Conservation (phyloP, 441 rosid species). For the Euphorbia corollata region DNA sequence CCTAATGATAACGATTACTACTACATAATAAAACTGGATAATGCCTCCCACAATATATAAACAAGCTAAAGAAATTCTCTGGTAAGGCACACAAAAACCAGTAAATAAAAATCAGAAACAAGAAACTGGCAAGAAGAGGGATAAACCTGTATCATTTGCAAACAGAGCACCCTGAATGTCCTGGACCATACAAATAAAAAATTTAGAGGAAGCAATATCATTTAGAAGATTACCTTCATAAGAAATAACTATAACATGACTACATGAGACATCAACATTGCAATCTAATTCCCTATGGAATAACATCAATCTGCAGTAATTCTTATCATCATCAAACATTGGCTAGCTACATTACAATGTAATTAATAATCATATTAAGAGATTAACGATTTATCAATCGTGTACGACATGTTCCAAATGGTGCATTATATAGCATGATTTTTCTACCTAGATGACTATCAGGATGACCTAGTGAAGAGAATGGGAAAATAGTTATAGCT, state of each 20-base stretch:
- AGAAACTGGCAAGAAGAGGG: constrained; percentile 7
- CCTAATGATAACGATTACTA: background rate
- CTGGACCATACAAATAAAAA: constrained; percentile 40
- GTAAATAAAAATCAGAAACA: constrained; percentile 5
- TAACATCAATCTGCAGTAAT: constrained; percentile 3
- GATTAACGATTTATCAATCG: background rate
- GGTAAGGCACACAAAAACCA: background rate
- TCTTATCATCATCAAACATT: background rate
- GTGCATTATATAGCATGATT: background rate
- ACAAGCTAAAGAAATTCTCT: background rate
- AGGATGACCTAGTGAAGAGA: background rate
- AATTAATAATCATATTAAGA: background rate
- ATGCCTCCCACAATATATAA: background rate
- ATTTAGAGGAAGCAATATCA: constrained; percentile 8
- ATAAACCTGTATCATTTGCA: constrained; percentile 75
- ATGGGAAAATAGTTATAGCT: background rate
- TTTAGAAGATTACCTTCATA: constrained; percentile 2
- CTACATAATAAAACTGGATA: background rate
- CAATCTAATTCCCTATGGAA: background rate
- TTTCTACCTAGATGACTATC: background rate
- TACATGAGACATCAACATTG: background rate
- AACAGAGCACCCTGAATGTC: constrained; percentile 42
- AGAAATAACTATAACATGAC: background rate
- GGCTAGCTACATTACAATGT: background rate
- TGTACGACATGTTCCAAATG: background rate